A percentile compares a stretch with the other conserved stretches of the same genome.
phyloP scores from a whole-genome alignment of 75 land plant genomes.

The Azolla pinnata region DNA sequence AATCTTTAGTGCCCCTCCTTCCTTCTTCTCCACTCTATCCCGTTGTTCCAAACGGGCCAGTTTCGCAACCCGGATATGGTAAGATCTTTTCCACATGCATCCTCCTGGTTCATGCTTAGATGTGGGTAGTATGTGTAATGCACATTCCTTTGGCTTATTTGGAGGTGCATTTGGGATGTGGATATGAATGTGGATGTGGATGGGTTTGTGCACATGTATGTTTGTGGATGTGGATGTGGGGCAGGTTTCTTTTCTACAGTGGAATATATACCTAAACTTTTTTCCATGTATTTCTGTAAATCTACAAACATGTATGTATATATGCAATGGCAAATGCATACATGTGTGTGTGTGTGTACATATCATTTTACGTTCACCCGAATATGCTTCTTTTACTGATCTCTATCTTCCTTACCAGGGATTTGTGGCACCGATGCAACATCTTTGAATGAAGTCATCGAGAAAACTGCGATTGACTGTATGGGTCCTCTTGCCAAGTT shows the following conservation, averaged over 20 bases:
- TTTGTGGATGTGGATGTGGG: too few species aligned
- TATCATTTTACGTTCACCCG: neutral
- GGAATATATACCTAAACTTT: too few species aligned
- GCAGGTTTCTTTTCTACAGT: too few species aligned
- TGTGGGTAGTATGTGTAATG: too few species aligned
- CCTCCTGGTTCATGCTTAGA: too few species aligned
- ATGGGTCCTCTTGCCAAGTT: slow-evolving; percentile 56
- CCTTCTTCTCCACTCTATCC: slow-evolving; percentile 1
- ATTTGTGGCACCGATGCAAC: neutral
- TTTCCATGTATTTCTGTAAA: too few species aligned
- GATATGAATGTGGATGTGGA: neutral
- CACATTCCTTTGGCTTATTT: too few species aligned
- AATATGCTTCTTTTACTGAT: neutral
- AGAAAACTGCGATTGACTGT: slow-evolving; percentile 81
- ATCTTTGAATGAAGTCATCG: neutral
- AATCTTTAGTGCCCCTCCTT: neutral
- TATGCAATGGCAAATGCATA: neutral
- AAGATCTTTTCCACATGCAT: neutral
- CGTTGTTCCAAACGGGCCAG: neutral
- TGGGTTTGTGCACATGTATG: neutral
- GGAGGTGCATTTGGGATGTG: neutral
- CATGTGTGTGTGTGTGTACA: neutral
- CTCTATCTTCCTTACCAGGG: too few species aligned
- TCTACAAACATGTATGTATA: too few species aligned
- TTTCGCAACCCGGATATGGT: neutral